Evolutionary conservation across 2,329 filamentous ascomycete species (phyloP).

Genomic region (Sordariomycetes sp.): DNA sequence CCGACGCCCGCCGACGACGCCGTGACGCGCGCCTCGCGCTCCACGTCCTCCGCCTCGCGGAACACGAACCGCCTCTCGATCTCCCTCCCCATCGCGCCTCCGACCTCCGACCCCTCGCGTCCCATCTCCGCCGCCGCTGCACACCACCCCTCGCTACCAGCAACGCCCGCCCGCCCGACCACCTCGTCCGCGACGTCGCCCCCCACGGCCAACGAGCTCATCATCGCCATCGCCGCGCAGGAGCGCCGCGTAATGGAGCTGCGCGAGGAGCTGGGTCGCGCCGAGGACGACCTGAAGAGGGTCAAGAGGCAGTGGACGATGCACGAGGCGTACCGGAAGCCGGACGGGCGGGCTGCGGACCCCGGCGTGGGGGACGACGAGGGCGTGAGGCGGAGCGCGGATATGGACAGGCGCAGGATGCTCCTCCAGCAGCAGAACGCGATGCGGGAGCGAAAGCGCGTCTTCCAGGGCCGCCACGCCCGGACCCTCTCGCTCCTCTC

Average conservation of each 20-base stretch:
- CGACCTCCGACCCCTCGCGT: conserved; percentile 36
- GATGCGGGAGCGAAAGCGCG: conserved; percentile 36
- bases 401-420: conserved; percentile 62
- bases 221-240: conserved; percentile 83
- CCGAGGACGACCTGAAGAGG: conserved; percentile 61
- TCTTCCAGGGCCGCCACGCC: conserved; percentile 55
- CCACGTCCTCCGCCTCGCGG: conserved; percentile 37
- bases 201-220: conserved; percentile 51
- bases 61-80: conserved; percentile 45
- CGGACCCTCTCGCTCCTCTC: conserved; percentile 69
- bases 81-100: conserved; percentile 45
- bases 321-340: conserved; percentile 66
- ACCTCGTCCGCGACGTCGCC: conserved; percentile 23
- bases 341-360: conserved; percentile 6
- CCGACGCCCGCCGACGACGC: conserved; percentile 23
- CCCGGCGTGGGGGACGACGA: conserved; percentile 21
- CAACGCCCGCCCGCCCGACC: conserved; percentile 34
- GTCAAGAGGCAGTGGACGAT: conserved; percentile 77
- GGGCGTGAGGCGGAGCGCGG: conserved; percentile 29
- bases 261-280: conserved; percentile 74
- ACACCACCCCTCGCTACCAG: conserved; percentile 25
- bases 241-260: conserved; percentile 85
- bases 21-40: conserved; percentile 32
- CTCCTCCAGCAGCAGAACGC: conserved; percentile 37
- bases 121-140: conserved; percentile 22